Percentiles rank a stretch among this genome's conserved stretches.
Conservation (phyloP, 306 rosid species). For the cucumber (Cucumis sativus) region Cucumber_9930_V3 NC_026660.2:16459001-16459500, state of each 20-base stretch:
- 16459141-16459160: background rate
- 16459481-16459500: conserved; percentile 14
- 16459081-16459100: background rate
- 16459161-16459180: background rate
- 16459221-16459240: background rate
- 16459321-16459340: background rate
- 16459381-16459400: background rate
- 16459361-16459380: background rate
- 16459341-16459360: too few relatives aligned
- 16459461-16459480: conserved; percentile 7
- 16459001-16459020: too few relatives aligned
- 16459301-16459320: background rate
- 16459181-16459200: background rate
- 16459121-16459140: background rate
- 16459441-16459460: background rate
- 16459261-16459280: background rate
- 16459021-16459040: background rate
- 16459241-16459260: background rate
- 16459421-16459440: background rate
- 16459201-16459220: background rate
- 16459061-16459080: background rate
- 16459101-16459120: background rate
- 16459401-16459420: background rate
- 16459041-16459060: background rate
- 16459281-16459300: background rate